Percentiles rank a stretch among this genome's conserved stretches.
Conservation (phyloP, 768 basidiomycete species). For the Hortiboletus campestris region DNA sequence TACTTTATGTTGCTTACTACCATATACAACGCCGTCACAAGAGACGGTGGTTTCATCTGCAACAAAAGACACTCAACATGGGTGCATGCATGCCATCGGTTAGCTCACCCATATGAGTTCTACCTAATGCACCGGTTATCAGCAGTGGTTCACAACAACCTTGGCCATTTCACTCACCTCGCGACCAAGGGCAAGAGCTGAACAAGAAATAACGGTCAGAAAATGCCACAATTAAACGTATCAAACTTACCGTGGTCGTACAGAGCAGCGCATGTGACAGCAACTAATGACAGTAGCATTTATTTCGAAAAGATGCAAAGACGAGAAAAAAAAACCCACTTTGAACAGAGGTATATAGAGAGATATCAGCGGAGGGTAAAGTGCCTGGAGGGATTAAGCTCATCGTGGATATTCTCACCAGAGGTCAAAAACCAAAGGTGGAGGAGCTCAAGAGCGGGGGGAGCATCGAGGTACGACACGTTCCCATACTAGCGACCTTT, state of each 20-base stretch:
- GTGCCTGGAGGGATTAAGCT: slow-evolving; percentile 20
- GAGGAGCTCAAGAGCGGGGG: not conserved
- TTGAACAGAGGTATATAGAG: slow-evolving; percentile 23
- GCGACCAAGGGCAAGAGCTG: slow-evolving; percentile 27
- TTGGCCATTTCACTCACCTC: slow-evolving; percentile 20
- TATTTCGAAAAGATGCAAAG: not conserved
- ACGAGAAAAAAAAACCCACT: slow-evolving; percentile 6
- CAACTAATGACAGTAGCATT: slow-evolving; percentile 22
- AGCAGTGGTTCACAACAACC: not conserved
- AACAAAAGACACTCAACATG: not conserved
- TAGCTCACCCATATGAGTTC: slow-evolving; percentile 32
- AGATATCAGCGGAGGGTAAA: not conserved
- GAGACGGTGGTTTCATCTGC: slow-evolving; percentile 27
- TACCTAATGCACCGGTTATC: slow-evolving; percentile 15
- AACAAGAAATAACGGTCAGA: not conserved
- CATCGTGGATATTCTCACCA: slow-evolving; percentile 15
- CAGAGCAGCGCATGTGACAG: slow-evolving; percentile 25
- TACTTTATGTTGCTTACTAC: slow-evolving; percentile 17
- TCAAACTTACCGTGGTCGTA: slow-evolving; percentile 28
- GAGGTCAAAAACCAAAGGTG: slow-evolving; percentile 1
- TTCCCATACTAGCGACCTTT: slow-evolving; percentile 11
- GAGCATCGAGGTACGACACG: not conserved
- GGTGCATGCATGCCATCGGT: not conserved
- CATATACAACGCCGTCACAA: slow-evolving; percentile 25
- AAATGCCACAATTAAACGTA: not conserved